phyloP scores from a whole-genome alignment of 805 yeast species.

The Kazachstania viticola region DNA sequence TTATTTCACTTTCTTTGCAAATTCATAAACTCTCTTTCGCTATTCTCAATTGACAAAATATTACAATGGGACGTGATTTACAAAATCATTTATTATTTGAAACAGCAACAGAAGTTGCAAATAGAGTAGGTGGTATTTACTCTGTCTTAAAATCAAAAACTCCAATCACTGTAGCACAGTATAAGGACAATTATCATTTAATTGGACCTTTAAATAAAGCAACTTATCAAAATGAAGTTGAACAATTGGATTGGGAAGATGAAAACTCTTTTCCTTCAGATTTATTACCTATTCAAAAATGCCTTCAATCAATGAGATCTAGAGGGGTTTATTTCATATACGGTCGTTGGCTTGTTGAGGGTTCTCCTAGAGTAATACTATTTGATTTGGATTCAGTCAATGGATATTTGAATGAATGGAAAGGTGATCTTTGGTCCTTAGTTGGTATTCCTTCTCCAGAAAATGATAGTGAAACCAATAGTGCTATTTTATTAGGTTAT shows the following conservation, averaged over 20 bases:
- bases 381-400: constrained; percentile 76
- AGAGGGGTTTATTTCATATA: constrained; percentile 77
- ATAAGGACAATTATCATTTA: constrained; percentile 72
- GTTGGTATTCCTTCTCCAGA: constrained; percentile 93
- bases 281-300: constrained; percentile 21
- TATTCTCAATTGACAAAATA: no score
- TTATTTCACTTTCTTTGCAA: no score
- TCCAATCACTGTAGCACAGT: constrained; percentile 91
- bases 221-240: constrained; percentile 73
- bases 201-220: constrained; percentile 77
- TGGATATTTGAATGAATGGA: constrained; percentile 78
- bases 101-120: constrained; percentile 95
- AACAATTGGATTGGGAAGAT: constrained; percentile 50
- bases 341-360: constrained; percentile 96
- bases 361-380: constrained; percentile 86
- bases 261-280: constrained; percentile 26
- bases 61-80: constrained; percentile 71
- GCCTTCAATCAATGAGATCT: constrained; percentile 67
- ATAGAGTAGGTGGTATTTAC: constrained; percentile 94
- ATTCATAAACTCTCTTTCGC: no score
- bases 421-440: constrained; percentile 78
- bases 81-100: constrained; percentile 82
- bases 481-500: constrained; percentile 87
- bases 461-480: constrained; percentile 78
- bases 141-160: constrained; percentile 95